These are phyloP conservation scores for Manihot esculenta DNA, from an alignment of 441 rosid genomes.

Conservation along the genomic window DNA sequence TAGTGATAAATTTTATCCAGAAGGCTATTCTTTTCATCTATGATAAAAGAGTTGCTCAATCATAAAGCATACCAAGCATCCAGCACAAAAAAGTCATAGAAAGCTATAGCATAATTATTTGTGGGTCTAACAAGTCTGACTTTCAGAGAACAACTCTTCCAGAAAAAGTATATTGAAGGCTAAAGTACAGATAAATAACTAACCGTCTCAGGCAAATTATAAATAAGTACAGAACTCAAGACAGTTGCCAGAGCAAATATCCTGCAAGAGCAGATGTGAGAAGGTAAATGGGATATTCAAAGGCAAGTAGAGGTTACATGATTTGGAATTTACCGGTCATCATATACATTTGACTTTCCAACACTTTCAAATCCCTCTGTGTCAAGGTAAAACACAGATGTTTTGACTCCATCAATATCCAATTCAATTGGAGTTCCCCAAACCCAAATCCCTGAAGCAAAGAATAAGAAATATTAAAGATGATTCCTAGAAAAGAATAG, in stretches of 20 bases:
- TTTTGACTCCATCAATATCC: conserved; percentile 72
- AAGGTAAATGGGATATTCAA: conserved; percentile 15
- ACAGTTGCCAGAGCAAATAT: conserved; percentile 97
- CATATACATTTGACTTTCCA: conserved; percentile 99
- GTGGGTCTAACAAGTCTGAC: not conserved
- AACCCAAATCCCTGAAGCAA: conserved; percentile 83
- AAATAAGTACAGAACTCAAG: conserved; percentile 90
- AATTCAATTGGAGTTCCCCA: conserved; percentile 93
- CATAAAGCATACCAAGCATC: not conserved
- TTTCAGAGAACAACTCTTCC: not conserved
- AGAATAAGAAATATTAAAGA: conserved; percentile 7
- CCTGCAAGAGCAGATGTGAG: conserved; percentile 46
- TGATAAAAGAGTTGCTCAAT: not conserved
- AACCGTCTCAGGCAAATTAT: conserved; percentile 96
- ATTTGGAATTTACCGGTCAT: conserved; percentile 65
- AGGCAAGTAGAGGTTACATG: conserved; percentile 3
- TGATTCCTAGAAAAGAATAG: conserved; percentile 20
- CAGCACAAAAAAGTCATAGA: not conserved
- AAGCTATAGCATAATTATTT: conserved; percentile 6
- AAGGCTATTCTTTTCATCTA: conserved; percentile 1
- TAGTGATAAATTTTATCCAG: not conserved
- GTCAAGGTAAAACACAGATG: conserved; percentile 93
- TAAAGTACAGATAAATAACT: conserved; percentile 33
- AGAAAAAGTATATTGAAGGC: not conserved
- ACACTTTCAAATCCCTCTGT: conserved; percentile 99